Base-by-base conservation (phyloP, 257 asterid genomes). In the Solanum virginianum region DNA sequence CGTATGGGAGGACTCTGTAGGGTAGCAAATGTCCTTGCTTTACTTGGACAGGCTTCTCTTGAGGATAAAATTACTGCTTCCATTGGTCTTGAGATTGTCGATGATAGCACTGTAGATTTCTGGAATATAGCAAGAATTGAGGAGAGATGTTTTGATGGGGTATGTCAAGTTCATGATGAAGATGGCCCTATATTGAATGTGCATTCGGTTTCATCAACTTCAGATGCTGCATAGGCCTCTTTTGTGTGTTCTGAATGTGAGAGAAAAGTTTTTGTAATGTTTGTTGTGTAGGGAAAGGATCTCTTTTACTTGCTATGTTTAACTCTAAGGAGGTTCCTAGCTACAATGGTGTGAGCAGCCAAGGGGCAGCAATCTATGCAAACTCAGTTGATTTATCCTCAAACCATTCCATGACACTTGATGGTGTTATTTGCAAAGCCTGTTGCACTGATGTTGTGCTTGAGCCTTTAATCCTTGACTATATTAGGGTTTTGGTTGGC, bases 221-320 rank as follows among this genome's bases (percentile, higher is more conserved):
- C 94, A 32, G 56, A 81, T 10, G 83, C 85, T 87, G 85, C 95
- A 84, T 85, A 87, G 7, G 77, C 94, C 83, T 80, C 85, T 88
- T 95, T 89, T 84, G 62, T 87, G 83, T 96, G 98, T 88, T 86
- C 92, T 87, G 94, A 90, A 88, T 96, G 98, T 89, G 90, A 91
- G 84, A 91, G 92, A 87, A 93, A 65, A 88, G 98, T n/a, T n/a
- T 91, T 85, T 96, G 98, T 88, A 91, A 90, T 87, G 93, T 94
- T 89, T 96, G 98, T 89, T 96, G 94, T 85, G 99, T 97, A 4
- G 99, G 99, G 70, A 92, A 90, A 88, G 98, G 98, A 84, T 97
- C 97, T 86, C 91, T 91, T 79, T 88, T 95, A 82, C 91, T 96
- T 77, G 89, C 92, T 70, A 74, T 89, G 53, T 88, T 55, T 77